These are phyloP conservation scores for Entonaema liquescens DNA, from an alignment of 495 filamentous ascomycete species.

Conservation along the genomic window DNA sequence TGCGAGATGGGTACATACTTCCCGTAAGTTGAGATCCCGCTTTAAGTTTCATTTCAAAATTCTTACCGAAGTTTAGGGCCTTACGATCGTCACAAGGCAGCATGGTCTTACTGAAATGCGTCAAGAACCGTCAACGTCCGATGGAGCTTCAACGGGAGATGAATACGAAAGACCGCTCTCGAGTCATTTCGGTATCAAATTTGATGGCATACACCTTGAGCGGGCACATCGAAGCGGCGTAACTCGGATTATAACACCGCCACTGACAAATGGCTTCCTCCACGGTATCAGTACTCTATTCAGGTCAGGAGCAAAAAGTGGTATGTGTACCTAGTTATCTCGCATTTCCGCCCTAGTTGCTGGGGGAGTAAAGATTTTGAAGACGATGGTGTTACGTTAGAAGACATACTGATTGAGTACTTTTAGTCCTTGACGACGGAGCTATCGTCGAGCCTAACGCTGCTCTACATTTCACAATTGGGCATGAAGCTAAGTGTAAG, in stretches of 20 bases:
- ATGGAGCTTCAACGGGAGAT: slow-evolving; percentile 46
- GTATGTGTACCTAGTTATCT: slow-evolving; percentile 4
- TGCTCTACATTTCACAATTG: slow-evolving; percentile 56
- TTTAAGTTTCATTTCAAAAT: not conserved
- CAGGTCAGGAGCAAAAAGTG: slow-evolving; percentile 52
- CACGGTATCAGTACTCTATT: slow-evolving; percentile 60
- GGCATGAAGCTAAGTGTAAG: slow-evolving; percentile 45
- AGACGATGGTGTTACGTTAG: not conserved
- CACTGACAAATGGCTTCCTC: slow-evolving; percentile 49
- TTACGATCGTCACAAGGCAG: slow-evolving; percentile 54
- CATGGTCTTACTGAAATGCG: slow-evolving; percentile 59
- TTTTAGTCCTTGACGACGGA: slow-evolving; percentile 44
- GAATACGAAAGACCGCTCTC: slow-evolving; percentile 45
- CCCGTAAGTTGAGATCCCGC: slow-evolving; percentile 35
- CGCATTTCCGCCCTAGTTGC: not conserved
- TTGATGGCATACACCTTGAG: slow-evolving; percentile 55
- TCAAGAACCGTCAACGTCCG: slow-evolving; percentile 50
- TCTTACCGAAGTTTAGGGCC: slow-evolving; percentile 38
- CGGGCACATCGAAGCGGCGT: slow-evolving; percentile 60
- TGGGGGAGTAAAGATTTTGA: not conserved
- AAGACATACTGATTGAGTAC: not conserved
- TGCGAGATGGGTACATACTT: slow-evolving; percentile 56
- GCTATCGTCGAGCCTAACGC: slow-evolving; percentile 54
- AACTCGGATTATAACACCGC: slow-evolving; percentile 59
- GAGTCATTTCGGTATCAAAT: slow-evolving; percentile 57